Base-by-base conservation (phyloP, 106 monocot genomes). In the Phalaenopsis equestris region DNA sequence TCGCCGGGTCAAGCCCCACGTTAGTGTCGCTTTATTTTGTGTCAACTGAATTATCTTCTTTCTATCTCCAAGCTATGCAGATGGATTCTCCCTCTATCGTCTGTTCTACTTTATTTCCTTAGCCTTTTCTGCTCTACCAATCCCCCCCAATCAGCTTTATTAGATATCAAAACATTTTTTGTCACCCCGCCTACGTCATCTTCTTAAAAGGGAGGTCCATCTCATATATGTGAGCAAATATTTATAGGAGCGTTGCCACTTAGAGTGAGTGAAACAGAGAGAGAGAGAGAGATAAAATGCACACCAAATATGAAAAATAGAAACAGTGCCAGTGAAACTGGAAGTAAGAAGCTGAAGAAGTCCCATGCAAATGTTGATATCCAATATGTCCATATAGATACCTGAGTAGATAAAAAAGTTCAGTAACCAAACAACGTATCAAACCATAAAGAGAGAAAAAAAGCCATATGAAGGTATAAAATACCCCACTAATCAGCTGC, bases 401-500 rank as follows among this genome's bases (percentile, higher is more conserved):
- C 95, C 95, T 95, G 86, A 79, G 41, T 76, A 80, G 0, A 38
- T 55, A 2, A 43, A 15, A 78, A 55, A 8, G 43, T 52, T 70
- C 67, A 75, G 64, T 48, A 82, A 72, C 18, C 8, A 70, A 76
- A 41, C 3, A 75, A 41, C 3, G 68, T 8, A n/a, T 56, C 75
- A 55, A 76, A 38, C 37, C 42, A 46, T 30, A 14, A 79, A 79
- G 55, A n/a, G 9, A 14, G 45, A 70, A 39, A 24, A 75, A 17
- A 8, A 70, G 9, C 2, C 10, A 23, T 47, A 67, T 52, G 6
- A 78, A 67, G 24, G 38, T 58, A 57, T 64, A 73, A 43, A 10
- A 80, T 93, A 95, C 95, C 89, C 95, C 95, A 84, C 95, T 95
- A 77, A 95, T 95, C 56, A 95, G 86, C 79, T 95, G 95, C 76